Base-by-base conservation (phyloP, 345 rosid genomes). In the Salix koriyanagi region DNA sequence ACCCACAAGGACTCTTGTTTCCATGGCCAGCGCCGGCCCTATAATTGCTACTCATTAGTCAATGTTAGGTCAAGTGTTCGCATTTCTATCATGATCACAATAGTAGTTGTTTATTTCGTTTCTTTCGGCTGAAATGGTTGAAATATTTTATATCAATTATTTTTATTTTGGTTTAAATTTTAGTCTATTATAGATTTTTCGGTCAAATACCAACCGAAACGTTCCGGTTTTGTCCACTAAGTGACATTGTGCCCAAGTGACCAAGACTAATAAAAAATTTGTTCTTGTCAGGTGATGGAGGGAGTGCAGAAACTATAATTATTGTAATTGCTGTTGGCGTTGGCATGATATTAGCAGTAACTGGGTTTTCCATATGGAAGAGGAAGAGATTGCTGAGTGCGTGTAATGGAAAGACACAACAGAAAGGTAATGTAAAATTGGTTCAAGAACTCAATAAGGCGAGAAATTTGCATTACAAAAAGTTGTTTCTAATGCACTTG, bases 251-350 rank as follows among this genome's bases (percentile, higher is more conserved):
- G 5, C 15, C 19, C 39, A 23, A 50, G 4, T 60, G 76, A 25
- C 25, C 37, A 58, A 4, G 48, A 15, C 26, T 34, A 39, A 34
- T 50, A 15, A 21, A 19, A 19, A 46, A 48, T 68, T 7, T 70
- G 42, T 11, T 42, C 37, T 26, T 76, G 71, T 65, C 86, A 94
- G 98, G 83, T 44, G 76, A 83, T 73, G 84, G 82, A 32, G 72
- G 81, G 19, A 76, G 69, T 23, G 39, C 12, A 54, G 73, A 36
- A 34, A 48, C 79, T 19, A 66, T 82, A 34, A 76, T 90, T 41
- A 85, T 84, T 58, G 91, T 94, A 71, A 77, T 85, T 26, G 52
- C 84, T n/a, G 85, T 79, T 68, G 89, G 92, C 23, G 46, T 76
- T 62, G 84, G 79, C 65, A 12, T 88, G 79, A 75, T 92, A 28